Percentiles rank a stretch among this genome's conserved stretches.
Evolutionary conservation across 192 early-diverging fungal species (phyloP).

Genomic region (Backusella australiensis): DNA sequence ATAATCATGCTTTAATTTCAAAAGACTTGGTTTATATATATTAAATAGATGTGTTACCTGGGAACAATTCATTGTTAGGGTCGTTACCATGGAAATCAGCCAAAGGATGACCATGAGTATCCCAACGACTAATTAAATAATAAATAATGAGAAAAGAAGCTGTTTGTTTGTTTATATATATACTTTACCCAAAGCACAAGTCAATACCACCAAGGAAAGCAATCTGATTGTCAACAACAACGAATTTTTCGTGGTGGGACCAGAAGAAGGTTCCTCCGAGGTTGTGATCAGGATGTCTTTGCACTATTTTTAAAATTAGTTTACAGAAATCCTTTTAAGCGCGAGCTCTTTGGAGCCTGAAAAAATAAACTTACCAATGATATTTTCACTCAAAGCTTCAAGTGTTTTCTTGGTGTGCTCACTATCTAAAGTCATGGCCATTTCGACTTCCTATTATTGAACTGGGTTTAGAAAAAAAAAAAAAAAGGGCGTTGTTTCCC

Average conservation of each 20-base stretch:
- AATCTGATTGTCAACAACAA: conserved; percentile 75
- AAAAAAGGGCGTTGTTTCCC: background rate
- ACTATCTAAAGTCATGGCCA: conserved; percentile 73
- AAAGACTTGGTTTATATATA: background rate
- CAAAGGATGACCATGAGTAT: conserved; percentile 74
- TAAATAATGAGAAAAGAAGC: background rate
- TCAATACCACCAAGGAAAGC: conserved; percentile 87
- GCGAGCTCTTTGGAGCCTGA: no score
- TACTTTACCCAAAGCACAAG: conserved; percentile 67
- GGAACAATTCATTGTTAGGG: conserved; percentile 42
- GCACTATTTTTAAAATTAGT: conserved; percentile 43
- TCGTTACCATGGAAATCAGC: conserved; percentile 56
- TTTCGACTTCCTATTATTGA: conserved; percentile 56
- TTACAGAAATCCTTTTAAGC: conserved; percentile 1
- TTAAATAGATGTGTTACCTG: conserved; percentile 19
- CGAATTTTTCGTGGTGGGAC: conserved; percentile 83
- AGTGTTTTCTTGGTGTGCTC: conserved; percentile 74
- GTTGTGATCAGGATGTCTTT: conserved; percentile 85
- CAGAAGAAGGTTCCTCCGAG: conserved; percentile 81
- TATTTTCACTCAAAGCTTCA: conserved; percentile 70
- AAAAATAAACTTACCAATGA: conserved; percentile 46
- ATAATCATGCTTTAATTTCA: conserved; percentile 3
- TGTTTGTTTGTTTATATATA: background rate
- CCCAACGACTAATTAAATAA: conserved; percentile 38
- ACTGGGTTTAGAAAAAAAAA: background rate